Evolutionary conservation across 2,329 filamentous ascomycete species (phyloP), one percentile per base, ranked within the genome.

Genomic region (Colletotrichum godetiae): DNA sequence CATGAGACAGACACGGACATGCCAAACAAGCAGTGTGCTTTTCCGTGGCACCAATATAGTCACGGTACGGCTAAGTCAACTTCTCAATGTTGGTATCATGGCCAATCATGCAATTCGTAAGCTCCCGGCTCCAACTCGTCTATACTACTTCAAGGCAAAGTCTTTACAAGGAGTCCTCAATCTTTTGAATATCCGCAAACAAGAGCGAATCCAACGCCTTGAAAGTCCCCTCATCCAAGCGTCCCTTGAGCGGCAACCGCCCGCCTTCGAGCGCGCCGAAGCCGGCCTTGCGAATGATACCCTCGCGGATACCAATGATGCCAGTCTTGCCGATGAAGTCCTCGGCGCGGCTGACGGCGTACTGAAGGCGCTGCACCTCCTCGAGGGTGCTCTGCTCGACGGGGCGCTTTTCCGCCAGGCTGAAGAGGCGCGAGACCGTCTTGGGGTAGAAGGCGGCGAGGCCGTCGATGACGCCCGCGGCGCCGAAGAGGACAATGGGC

Each of bases 381-480:
- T 87, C 84, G 31, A 88, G 82, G 11, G 81, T 78, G 65, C 83
- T 81, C 73, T 84, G 84, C n/a, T 84, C 84, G 0, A 79, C 73
- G 5, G 81, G 79, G 15, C 78, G 78, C 70, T 80, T 79, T 13
- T 79, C 76, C 13, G 81, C 78, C 11, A 92, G 81, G 22, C 86
- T 81, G 82, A 89, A 91, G 4, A 93, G 82, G 15, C 85, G 82
- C 19, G 90, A 87, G 1, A 93, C 87, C 0, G 89, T 88, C 78
- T 89, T 89, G 19, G 92, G 92, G 79, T 90, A 93, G 79, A 92
- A 88, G 13, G 88, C 90, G 1, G 91, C 90, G 27, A 92, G 84
- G 19, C 90, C 92, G 74, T 93, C 92, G 72, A 93, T 92, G 29
- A 91, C 90, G 19, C 91, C 91, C 7, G 88, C 90, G 19, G 89